These are phyloP conservation scores for Plasmodium gallinaceum DNA, from an alignment of 169 alveolate species.

Conservation along the genomic window DNA sequence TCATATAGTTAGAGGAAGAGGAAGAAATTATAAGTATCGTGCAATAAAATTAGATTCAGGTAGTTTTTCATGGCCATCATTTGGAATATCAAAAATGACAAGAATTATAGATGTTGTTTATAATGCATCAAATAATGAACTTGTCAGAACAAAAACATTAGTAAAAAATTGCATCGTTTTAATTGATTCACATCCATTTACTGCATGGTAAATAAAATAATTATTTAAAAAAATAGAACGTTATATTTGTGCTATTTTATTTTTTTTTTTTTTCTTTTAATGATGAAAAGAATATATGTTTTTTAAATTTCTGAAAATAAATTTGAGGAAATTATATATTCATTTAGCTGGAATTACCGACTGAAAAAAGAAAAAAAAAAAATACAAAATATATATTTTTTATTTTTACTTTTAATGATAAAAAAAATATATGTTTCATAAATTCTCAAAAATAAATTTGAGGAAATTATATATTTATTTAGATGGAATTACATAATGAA, in stretches of 20 bases:
- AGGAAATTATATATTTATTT: conserved; percentile 11
- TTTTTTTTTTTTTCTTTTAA: conserved; percentile 17
- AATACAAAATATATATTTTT: neutral
- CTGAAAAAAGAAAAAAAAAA: neutral
- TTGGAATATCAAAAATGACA: conserved; percentile 91
- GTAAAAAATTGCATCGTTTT: conserved; percentile 98
- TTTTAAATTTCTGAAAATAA: conserved; percentile 25
- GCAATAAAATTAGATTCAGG: conserved; percentile 98
- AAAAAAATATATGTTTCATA: conserved; percentile 30
- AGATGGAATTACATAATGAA: neutral
- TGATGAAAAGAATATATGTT: conserved; percentile 61
- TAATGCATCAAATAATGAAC: conserved; percentile 99
- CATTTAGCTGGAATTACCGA: neutral
- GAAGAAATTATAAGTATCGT: conserved; percentile 96
- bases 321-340: conserved; percentile 32
- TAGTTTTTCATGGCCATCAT: conserved; percentile 98
- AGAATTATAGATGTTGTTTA: conserved; percentile 98
- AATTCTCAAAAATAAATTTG: conserved; percentile 24
- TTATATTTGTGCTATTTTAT: neutral
- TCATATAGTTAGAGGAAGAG: conserved; percentile 97
- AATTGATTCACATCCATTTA: conserved; percentile 99
- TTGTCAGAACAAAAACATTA: conserved; percentile 99
- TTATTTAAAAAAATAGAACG: neutral
- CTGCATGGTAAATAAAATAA: conserved; percentile 90
- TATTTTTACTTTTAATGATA: conserved; percentile 34